phyloP scores from a whole-genome alignment of 192 early-diverging fungal genomes.

The Backusella psychrophila region DNA sequence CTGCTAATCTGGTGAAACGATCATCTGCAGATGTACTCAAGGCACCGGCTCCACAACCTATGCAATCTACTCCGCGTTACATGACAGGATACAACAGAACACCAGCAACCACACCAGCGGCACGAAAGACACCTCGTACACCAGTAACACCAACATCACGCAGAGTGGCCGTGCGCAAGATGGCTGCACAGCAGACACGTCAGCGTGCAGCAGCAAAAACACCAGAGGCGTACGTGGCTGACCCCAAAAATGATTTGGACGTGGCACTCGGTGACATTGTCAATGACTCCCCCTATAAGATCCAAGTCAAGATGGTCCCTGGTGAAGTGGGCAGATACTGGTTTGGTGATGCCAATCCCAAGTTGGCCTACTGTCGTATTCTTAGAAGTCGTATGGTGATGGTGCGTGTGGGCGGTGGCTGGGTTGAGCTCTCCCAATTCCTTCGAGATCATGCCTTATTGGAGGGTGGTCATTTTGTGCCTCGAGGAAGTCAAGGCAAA shows the following conservation, averaged over 20 bases:
- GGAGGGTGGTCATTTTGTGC: slow-evolving; percentile 25
- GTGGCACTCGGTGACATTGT: slow-evolving; percentile 58
- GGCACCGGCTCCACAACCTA: not conserved
- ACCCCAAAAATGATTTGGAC: slow-evolving; percentile 57
- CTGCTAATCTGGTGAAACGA: slow-evolving; percentile 2
- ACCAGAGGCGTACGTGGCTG: slow-evolving; percentile 39
- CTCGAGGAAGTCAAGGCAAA: not conserved
- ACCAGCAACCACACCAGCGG: not conserved
- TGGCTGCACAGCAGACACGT: not conserved
- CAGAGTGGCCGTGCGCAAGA: not conserved
- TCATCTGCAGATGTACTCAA: not conserved
- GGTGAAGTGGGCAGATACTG: slow-evolving; percentile 61
- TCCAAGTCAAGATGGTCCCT: slow-evolving; percentile 46
- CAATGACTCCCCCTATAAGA: slow-evolving; percentile 54
- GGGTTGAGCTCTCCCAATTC: slow-evolving; percentile 58
- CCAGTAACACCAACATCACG: slow-evolving; percentile 6
- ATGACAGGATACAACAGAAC: slow-evolving; percentile 1
- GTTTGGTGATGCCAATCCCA: slow-evolving; percentile 64
- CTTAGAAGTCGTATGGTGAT: slow-evolving; percentile 61
- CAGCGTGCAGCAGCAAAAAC: not conserved
- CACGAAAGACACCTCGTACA: not conserved
- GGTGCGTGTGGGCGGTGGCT: slow-evolving; percentile 68
- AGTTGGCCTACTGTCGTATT: slow-evolving; percentile 62
- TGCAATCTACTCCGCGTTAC: slow-evolving; percentile 16
- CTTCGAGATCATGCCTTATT: slow-evolving; percentile 26